Evolutionary conservation across 2,329 filamentous ascomycete species (phyloP).

Genomic region (Fusarium denticulatum): DNA sequence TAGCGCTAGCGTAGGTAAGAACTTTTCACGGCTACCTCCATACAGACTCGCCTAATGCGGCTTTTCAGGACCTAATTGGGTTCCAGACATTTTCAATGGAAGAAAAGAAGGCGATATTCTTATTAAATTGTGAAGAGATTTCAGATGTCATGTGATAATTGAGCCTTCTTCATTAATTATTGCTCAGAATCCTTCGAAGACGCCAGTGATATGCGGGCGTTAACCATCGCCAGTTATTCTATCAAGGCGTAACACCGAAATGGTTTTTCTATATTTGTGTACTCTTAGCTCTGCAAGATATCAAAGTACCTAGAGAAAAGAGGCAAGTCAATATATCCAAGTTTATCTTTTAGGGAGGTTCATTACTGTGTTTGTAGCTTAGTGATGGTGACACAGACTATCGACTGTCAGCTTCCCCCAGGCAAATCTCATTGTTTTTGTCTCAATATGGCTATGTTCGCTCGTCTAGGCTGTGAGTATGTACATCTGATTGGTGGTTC

Average conservation of each 20-base stretch:
- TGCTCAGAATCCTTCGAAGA: not conserved
- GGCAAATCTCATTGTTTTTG: not conserved
- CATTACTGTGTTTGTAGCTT: not conserved
- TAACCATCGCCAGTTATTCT: not conserved
- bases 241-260: too few species aligned
- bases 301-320: too few species aligned
- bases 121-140: not conserved
- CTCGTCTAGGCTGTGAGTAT: not conserved
- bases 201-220: too few species aligned
- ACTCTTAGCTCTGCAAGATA: too few species aligned
- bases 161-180: not conserved
- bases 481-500: slow-evolving; percentile 5
- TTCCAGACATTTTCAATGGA: not conserved
- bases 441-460: not conserved
- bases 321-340: too few species aligned
- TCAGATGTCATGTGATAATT: not conserved
- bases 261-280: not conserved
- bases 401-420: too few species aligned
- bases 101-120: too few species aligned
- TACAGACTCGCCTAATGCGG: not conserved
- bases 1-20: too few species aligned
- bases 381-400: too few species aligned
- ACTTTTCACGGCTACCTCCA: too few species aligned
- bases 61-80: not conserved
- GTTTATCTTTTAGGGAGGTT: too few species aligned